These are phyloP conservation scores for Trichothecium sympodiale DNA, from an alignment of 2,329 filamentous ascomycete species.

Conservation along the genomic window DNA sequence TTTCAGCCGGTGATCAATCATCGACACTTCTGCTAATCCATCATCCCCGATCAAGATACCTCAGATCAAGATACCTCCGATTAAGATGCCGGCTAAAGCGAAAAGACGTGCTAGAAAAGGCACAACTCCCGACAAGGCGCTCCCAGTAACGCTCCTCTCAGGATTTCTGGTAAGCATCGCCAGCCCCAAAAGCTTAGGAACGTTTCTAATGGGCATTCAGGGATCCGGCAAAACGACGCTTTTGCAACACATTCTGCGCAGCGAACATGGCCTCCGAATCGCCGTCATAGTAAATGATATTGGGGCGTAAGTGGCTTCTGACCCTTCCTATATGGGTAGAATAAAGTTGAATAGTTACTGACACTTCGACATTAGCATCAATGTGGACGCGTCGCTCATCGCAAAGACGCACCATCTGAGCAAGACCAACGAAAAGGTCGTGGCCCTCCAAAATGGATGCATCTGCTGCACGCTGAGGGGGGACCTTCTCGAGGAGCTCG, in stretches of 20 bases:
- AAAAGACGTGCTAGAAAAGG: too few relatives aligned
- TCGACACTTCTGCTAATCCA: too few relatives aligned
- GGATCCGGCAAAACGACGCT: conserved; percentile 58
- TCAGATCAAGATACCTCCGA: too few relatives aligned
- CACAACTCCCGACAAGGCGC: conserved; percentile 10
- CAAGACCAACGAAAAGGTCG: conserved; percentile 51
- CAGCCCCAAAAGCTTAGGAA: neutral
- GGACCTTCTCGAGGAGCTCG: conserved; percentile 59
- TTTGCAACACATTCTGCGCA: conserved; percentile 55
- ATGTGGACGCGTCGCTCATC: conserved; percentile 54
- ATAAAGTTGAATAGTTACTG: too few relatives aligned
- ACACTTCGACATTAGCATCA: conserved; percentile 32
- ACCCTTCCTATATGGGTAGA: too few relatives aligned
- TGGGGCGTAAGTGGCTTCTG: conserved; percentile 37
- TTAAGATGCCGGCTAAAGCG: too few relatives aligned
- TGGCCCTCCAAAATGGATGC: conserved; percentile 61
- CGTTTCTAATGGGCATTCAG: neutral
- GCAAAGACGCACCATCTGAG: conserved; percentile 43
- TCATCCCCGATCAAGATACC: too few relatives aligned
- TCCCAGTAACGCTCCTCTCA: conserved; percentile 23
- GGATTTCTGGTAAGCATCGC: conserved; percentile 18
- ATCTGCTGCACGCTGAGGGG: conserved; percentile 68
- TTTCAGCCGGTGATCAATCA: too few relatives aligned
- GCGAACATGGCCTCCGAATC: conserved; percentile 56
- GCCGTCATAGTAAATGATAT: conserved; percentile 68